These are phyloP conservation scores for Choanephora cucurbitarum DNA, from an alignment of 371 early-diverging fungal species.

Conservation along the genomic window DNA sequence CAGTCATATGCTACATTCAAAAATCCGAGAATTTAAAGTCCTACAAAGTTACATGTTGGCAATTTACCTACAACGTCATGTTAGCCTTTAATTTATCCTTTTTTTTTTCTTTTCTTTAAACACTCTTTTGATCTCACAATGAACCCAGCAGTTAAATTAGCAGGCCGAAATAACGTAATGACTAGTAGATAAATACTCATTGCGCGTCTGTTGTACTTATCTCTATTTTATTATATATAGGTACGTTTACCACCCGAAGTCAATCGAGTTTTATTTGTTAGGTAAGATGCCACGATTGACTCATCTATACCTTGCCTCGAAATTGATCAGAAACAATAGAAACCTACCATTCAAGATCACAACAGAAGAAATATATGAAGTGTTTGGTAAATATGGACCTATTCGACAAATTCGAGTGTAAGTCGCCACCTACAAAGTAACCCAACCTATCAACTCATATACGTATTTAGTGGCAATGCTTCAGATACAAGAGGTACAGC, in stretches of 20 bases:
- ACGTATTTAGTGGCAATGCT: slow-evolving; percentile 77
- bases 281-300: slow-evolving; percentile 51
- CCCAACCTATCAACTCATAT: no score
- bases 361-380: slow-evolving; percentile 93
- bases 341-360: slow-evolving; percentile 96
- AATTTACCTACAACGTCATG: no score
- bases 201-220: no score
- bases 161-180: slow-evolving; percentile 24
- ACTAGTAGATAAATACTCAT: neutral
- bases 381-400: slow-evolving; percentile 97
- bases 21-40: no score
- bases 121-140: slow-evolving; percentile 1
- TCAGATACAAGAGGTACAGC: slow-evolving; percentile 92
- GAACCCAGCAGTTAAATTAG: slow-evolving; percentile 19
- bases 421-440: slow-evolving; percentile 6
- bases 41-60: no score
- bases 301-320: no score
- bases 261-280: slow-evolving; percentile 88
- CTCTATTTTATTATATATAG: no score
- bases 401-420: slow-evolving; percentile 92
- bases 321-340: no score
- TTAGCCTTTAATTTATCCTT: neutral
- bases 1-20: no score
- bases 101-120: slow-evolving; percentile 1
- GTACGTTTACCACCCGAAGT: slow-evolving; percentile 92